Percentiles rank a stretch among this genome's conserved stretches.
Evolutionary conservation across 176 grass and related monocot genomes (phyloP).

Genomic region (Luzula sylvatica): DNA sequence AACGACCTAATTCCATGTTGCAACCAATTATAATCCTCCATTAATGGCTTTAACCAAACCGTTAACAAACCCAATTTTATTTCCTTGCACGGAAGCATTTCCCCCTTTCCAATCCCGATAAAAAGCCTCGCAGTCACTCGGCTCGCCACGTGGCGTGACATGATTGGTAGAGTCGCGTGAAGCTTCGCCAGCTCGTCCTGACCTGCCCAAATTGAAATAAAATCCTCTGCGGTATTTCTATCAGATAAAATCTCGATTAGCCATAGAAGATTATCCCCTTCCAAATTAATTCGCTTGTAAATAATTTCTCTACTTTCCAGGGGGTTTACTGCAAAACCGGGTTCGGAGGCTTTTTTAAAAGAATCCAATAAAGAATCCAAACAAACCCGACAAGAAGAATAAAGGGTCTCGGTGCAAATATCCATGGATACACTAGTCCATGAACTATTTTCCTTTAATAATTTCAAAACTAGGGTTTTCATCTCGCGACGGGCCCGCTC

Average conservation of each 20-base stretch:
- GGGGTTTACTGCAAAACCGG: constrained; percentile 24
- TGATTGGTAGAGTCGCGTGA: constrained; percentile 30
- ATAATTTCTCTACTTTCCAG: constrained; percentile 19
- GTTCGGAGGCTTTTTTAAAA: constrained; percentile 36
- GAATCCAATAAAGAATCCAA: constrained; percentile 35
- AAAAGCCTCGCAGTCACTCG: constrained; percentile 63
- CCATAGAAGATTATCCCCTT: constrained; percentile 83
- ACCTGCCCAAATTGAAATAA: constrained; percentile 47
- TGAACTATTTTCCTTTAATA: constrained; percentile 47
- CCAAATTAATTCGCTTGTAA: constrained; percentile 42
- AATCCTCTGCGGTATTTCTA: constrained; percentile 41
- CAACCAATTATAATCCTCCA: constrained; percentile 83
- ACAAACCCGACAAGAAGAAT: constrained; percentile 46
- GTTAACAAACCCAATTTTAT: constrained; percentile 39
- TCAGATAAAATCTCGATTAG: constrained; percentile 57
- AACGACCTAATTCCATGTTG: constrained; percentile 55
- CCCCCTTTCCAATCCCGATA: constrained; percentile 69
- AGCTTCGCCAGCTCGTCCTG: constrained; percentile 48
- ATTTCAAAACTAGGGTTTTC: constrained; percentile 71
- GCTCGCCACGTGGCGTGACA: constrained; percentile 10
- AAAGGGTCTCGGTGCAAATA: constrained; percentile 38
- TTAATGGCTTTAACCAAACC: constrained; percentile 66
- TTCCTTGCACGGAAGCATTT: constrained; percentile 63
- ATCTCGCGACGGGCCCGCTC: constrained; percentile 63
- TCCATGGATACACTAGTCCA: constrained; percentile 32